Evolutionary conservation across 1,284 basidiomycete genomes (phyloP), one percentile per base, ranked within the genome.

Genomic region (Pisolithus thermaeus): DNA sequence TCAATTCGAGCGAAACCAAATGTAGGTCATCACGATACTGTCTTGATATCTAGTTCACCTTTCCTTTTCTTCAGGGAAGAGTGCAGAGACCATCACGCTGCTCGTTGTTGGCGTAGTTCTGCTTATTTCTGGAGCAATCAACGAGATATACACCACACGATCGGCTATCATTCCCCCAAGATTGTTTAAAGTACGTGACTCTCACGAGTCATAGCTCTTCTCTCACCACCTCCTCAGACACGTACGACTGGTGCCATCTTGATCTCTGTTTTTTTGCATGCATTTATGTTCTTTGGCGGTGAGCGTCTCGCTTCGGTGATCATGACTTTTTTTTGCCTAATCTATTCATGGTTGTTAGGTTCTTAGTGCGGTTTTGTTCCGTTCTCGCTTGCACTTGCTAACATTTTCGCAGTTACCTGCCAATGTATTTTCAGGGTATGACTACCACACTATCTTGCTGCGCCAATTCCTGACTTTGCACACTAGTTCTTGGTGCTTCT

Each of bases 91-190:
- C 0, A 79, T 81, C 51, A 72, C 71, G 4, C 68, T 78, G 4
- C 70, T 85, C 38, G 69, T 66, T 4, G 65, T 78, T 23, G 82
- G 81, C 14, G 66, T 61, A 2, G 60, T 65, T 25, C 52, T 76
- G 2, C 66, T 83, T 46, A 47, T 72, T 7, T 52, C 63, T 0
- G 73, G 69, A n/a, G 64, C 67, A 20, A 52, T 73, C 25, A 76
- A 78, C 59, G 79, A 79, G 55, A 50, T 75, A 8, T 63, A 62
- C 35, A 82, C 80, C 0, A 75, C 71, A 52, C 72, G 75, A 11
- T 71, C 70, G 20, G 75, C 81, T 0, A 77, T 84, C 53, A 72
- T 84, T 14, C 75, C 79, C 1, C 70, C 75, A 8, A 66, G 77
- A 7, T 50, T 80, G 16, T 77, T 79, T 62, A 67, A 66, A 54